These are phyloP conservation scores for Orobanche coerulescens DNA, from an alignment of 257 asterid species.

Conservation along the genomic window DNA sequence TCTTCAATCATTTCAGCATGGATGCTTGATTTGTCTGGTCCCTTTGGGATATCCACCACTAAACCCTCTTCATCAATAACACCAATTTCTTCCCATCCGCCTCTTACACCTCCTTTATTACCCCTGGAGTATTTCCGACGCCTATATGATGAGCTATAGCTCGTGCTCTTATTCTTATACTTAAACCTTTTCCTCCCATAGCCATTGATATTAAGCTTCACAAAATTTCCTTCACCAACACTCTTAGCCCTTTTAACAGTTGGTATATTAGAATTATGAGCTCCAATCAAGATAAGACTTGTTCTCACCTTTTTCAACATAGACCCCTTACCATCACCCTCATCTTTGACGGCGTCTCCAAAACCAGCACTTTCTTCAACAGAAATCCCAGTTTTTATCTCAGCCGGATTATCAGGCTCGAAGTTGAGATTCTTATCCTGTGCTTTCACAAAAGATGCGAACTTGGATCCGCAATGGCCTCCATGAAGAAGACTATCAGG, in stretches of 20 bases:
- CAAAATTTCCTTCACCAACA: slow-evolving; percentile 74
- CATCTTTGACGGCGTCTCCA: slow-evolving; percentile 16
- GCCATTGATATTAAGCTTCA: slow-evolving; percentile 90
- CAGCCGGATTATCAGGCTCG: slow-evolving; percentile 39
- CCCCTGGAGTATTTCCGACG: slow-evolving; percentile 34
- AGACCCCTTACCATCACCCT: slow-evolving; percentile 17
- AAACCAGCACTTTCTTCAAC: slow-evolving; percentile 16
- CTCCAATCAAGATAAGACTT: slow-evolving; percentile 47
- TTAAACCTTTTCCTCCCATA: slow-evolving; percentile 67
- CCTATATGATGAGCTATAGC: slow-evolving; percentile 35
- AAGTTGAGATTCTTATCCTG: slow-evolving; percentile 39
- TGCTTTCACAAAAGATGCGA: slow-evolving; percentile 41
- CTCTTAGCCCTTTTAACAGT: slow-evolving; percentile 42
- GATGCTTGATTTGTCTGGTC: slow-evolving; percentile 23
- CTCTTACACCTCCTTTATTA: slow-evolving; percentile 29
- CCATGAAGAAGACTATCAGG: slow-evolving; percentile 37
- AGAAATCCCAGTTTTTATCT: slow-evolving; percentile 17
- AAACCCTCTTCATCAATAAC: slow-evolving; percentile 52
- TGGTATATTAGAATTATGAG: slow-evolving; percentile 23
- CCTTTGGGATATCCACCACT: slow-evolving; percentile 35
- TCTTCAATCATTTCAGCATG: slow-evolving; percentile 40
- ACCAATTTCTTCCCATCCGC: slow-evolving; percentile 34
- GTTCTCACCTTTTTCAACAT: slow-evolving; percentile 30
- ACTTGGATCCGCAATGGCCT: slow-evolving; percentile 39
- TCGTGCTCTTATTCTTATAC: slow-evolving; percentile 40